These are phyloP conservation scores for Massospora cicadina DNA, from an alignment of 371 early-diverging fungal species.

Conservation along the genomic window DNA sequence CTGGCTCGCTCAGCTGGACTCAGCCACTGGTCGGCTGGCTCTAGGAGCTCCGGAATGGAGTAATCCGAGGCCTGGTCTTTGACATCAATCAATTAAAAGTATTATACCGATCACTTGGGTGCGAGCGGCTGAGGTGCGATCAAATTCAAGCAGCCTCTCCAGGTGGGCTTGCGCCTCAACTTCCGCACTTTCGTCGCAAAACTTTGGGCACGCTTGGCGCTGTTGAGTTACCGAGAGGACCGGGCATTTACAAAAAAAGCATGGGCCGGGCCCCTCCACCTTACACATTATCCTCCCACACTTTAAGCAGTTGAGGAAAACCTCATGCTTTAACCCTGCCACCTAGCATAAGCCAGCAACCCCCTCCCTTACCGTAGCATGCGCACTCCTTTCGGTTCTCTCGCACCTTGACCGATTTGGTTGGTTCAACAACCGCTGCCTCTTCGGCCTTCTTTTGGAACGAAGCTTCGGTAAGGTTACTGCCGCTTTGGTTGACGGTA, in stretches of 20 bases:
- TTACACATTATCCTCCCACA: not conserved
- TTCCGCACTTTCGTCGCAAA: not conserved
- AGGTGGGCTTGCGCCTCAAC: slow-evolving; percentile 42
- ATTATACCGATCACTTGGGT: slow-evolving; percentile 43
- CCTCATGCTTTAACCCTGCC: not conserved
- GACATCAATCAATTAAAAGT: not conserved
- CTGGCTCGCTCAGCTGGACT: not conserved
- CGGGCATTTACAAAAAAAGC: not conserved
- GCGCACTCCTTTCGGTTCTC: not conserved
- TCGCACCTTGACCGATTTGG: not conserved
- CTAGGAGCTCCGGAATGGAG: not conserved
- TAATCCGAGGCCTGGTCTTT: slow-evolving; percentile 19
- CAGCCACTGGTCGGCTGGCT: not conserved
- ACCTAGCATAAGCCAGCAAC: no score
- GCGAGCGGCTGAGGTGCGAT: slow-evolving; percentile 56
- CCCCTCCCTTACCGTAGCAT: slow-evolving; percentile 1
- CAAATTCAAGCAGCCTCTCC: slow-evolving; percentile 57
- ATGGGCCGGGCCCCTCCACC: not conserved
- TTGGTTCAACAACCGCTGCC: not conserved
- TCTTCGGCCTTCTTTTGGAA: not conserved
- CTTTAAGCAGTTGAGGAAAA: not conserved
- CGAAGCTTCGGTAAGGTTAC: not conserved
- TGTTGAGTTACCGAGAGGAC: not conserved
- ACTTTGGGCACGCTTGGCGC: not conserved
- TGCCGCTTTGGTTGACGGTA: not conserved